Base-by-base conservation (phyloP, 345 rosid species). In the Isatis tinctoria region DNA sequence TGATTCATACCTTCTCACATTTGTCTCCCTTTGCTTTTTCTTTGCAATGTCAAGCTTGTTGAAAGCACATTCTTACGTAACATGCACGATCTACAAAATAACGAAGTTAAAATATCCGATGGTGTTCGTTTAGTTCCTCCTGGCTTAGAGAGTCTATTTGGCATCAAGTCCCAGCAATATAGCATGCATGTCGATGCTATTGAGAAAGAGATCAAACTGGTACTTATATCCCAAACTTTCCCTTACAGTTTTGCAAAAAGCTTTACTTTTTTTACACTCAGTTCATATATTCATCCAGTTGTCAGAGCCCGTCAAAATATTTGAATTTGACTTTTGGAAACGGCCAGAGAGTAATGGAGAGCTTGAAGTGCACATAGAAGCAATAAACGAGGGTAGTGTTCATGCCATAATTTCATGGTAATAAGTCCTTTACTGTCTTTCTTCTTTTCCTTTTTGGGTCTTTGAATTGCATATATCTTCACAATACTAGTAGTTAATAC, bases 261-360 rank as follows among this genome's bases (percentile, higher is more conserved):
- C 48, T 84, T 79, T 69, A 60, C 60, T 22, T 74, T 74, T 74
- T 73, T 65, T 62, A 80, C 45, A 27, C 86, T 87, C 78, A 78
- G 63, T 73, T 76, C 18, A 71, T 81, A 70, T 78, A 69, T 83
- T 78, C 61, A 76, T 87, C 74, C 92, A 92, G 98, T 81, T 95
- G 74, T 95, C 99, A 77, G 89, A 92, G 74, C 98, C 99, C 64
- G 85, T 88, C 87, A 82, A 82, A 81, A 67, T 88, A 79, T 90
- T 92, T 85, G 97, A 88, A 82, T 88, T 95, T 83, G 97, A 90
- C 85, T 92, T 95, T 68, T 88, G 97, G 92, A 92, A 85, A 88
- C 82, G 91, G 74, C 96, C 97, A 64, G 88, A 81, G 47, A 90
- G 90, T 81, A 78, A 72, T 47, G 82, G 94, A 51, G 86, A 90